Evolutionary conservation across 108 stramenopile genomes (phyloP).

Genomic region (Pseudonitzschia delicatissima): DNA sequence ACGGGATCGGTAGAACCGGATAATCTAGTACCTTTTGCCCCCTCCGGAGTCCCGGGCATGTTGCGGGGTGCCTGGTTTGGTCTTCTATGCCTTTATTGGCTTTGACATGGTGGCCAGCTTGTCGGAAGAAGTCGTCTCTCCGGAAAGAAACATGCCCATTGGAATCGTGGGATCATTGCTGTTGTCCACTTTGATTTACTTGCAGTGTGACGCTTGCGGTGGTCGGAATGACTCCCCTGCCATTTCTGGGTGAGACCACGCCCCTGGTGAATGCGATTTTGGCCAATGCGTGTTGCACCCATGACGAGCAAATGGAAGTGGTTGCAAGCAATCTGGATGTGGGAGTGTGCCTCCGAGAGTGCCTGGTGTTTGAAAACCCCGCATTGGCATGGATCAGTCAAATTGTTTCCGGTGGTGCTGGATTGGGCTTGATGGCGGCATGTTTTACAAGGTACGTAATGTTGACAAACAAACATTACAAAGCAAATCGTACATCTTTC

Average conservation of each 20-base stretch:
- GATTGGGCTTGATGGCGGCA: constrained; percentile 48
- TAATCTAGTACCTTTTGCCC: constrained; percentile 47
- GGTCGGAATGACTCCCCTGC: constrained; percentile 80
- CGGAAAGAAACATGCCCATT: constrained; percentile 77
- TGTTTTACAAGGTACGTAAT: constrained; percentile 34
- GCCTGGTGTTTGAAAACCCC: constrained; percentile 18
- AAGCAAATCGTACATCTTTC: no score
- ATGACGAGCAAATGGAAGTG: constrained; percentile 23
- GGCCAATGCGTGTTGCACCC: constrained; percentile 53
- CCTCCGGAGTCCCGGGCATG: constrained; percentile 37
- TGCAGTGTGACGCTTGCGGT: constrained; percentile 72
- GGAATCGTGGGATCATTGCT: constrained; percentile 78
- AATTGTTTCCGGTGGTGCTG: constrained; percentile 45
- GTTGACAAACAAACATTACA: no score
- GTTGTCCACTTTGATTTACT: constrained; percentile 72
- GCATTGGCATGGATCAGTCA: constrained; percentile 12
- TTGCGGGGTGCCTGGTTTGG: constrained; percentile 48
- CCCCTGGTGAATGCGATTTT: constrained; percentile 50
- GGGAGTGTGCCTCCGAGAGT: constrained; percentile 23
- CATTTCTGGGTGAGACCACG: constrained; percentile 38
- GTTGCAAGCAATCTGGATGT: not conserved
- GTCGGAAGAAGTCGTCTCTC: constrained; percentile 87
- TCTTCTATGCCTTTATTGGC: constrained; percentile 93
- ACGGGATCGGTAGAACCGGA: constrained; percentile 35
- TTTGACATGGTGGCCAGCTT: constrained; percentile 88